These are phyloP conservation scores for Ascochyta clinopodiicola DNA, from an alignment of 2,329 filamentous ascomycete genomes.

Conservation along the genomic window DNA sequence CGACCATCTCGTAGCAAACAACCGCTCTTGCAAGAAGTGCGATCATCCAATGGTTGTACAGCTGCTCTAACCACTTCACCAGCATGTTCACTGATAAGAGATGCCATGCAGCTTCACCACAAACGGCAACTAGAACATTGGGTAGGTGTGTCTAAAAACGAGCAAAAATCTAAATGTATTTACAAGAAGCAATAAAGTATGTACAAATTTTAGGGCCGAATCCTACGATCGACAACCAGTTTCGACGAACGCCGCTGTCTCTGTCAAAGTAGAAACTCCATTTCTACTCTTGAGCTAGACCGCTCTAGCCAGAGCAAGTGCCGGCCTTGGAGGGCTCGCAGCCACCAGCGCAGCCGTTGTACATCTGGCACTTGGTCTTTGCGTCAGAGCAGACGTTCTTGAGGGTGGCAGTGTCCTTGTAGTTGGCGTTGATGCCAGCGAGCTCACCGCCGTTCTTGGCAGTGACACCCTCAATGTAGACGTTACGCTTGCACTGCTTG, in stretches of 20 bases:
- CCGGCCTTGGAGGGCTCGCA: slow-evolving; percentile 38
- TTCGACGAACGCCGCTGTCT: background rate
- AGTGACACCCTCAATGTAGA: slow-evolving; percentile 52
- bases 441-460: slow-evolving; percentile 51
- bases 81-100: no score
- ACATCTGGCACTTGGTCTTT: slow-evolving; percentile 36
- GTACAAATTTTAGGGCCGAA: background rate
- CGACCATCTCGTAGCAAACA: background rate
- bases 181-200: background rate
- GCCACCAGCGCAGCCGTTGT: slow-evolving; percentile 35
- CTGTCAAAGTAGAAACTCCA: background rate
- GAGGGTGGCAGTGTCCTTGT: slow-evolving; percentile 54
- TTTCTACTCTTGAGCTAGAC: background rate
- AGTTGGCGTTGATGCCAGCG: slow-evolving; percentile 59
- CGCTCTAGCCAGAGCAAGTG: slow-evolving; percentile 29
- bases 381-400: slow-evolving; percentile 36
- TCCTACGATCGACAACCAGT: background rate
- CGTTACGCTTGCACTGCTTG: slow-evolving; percentile 52
- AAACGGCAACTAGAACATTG: no score
- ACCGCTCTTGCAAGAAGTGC: background rate
- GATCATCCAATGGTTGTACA: no score
- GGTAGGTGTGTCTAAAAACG: background rate
- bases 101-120: no score
- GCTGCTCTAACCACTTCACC: no score
- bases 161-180: background rate